Evolutionary conservation across 2,329 filamentous ascomycete species (phyloP), one percentile per base, ranked within the genome.

Genomic region (Pyrenophora graminea): DNA sequence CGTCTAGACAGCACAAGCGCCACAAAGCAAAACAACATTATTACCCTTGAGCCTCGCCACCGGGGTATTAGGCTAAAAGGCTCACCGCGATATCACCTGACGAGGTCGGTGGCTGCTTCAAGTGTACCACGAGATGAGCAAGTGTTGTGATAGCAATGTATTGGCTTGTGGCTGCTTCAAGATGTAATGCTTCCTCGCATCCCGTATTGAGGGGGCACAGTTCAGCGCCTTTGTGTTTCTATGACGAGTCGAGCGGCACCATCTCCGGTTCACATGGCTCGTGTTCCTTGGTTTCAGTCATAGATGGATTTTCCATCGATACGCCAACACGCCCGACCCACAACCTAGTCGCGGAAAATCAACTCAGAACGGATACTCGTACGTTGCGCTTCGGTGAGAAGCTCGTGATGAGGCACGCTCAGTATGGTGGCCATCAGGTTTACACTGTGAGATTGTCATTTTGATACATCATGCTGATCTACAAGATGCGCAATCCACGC

Each of bases 51-150:
- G 25, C 45, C 40, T 44, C 31, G 40, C 52, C 52, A 55, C 52
- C 19, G 48, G 48, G 34, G 39, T 48, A 55, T 49, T 46, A 55
- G 55, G 51, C 47, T 57, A 57, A 57, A 57, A 43, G 25, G 31
- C 34, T 34, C 38, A 45, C 32, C 39, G 18, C 34, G 44, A 41
- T 31, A 39, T 55, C 48, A 51, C 52, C 46, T 51, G 52, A 48
- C 48, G 42, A 19, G 12, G 25, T 49, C 25, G 37, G 45, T 52
- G 45, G 45, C 45, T 45, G 46, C 39, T 25, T 27, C 46, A 49
- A 27, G 30, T 31, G 21, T 43, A 37, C 40, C 40, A 34, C 31
- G 15, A 46, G 17, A 18, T 39, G 15, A 8, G 40, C 27, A 30
- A 4, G 23, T 37, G 6, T 32, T 12, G 17, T 19, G 8, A 47